These are phyloP conservation scores for Litchi chinensis DNA, from an alignment of 345 rosid genomes.

Conservation along the genomic window DNA sequence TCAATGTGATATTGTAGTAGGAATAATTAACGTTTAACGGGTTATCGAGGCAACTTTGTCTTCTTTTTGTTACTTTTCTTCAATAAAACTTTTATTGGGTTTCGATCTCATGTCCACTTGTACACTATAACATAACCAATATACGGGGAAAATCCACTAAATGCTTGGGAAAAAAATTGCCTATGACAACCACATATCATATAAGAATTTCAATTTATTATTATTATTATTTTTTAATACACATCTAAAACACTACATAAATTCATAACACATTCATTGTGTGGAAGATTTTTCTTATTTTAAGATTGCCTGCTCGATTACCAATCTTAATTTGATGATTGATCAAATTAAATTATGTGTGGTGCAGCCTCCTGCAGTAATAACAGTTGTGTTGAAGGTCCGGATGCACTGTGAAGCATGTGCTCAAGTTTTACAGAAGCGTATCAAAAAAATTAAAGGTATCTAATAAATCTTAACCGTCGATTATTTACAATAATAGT, in stretches of 20 bases:
- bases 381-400: slow-evolving; percentile 56
- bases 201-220: no score
- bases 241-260: no score
- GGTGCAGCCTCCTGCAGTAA: slow-evolving; percentile 49
- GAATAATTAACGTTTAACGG: background rate
- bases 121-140: no score
- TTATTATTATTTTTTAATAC: no score
- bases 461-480: background rate
- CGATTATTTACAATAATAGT: no score
- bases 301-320: background rate
- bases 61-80: background rate
- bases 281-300: no score
- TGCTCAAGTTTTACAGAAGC: slow-evolving; percentile 52
- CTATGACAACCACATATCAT: no score
- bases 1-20: no score
- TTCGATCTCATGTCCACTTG: slow-evolving; percentile 13
- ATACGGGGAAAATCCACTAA: no score
- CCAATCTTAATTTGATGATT: no score
- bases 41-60: slow-evolving; percentile 17
- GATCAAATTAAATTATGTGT: background rate
- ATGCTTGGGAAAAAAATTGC: no score
- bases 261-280: no score
- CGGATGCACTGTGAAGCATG: slow-evolving; percentile 82
- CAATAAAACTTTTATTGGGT: slow-evolving; percentile 6
- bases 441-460: slow-evolving; percentile 57